Percentiles rank a stretch among this genome's conserved stretches.
phyloP scores from a whole-genome alignment of 345 rosid genomes.

The Dimocarpus longan region DNA sequence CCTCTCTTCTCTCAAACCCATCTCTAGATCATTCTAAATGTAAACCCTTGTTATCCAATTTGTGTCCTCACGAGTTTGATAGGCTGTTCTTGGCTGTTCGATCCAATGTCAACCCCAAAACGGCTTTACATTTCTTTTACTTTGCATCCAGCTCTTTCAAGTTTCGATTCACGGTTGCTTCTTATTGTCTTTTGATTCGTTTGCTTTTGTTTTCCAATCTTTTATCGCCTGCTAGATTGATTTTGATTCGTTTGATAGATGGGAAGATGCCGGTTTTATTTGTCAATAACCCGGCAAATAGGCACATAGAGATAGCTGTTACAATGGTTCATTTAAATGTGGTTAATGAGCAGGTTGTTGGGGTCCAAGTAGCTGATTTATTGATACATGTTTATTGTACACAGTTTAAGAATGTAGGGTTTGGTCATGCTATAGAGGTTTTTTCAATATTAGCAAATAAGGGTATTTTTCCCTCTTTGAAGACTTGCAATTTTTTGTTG shows the following conservation, averaged over 20 bases:
- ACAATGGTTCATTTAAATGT: constrained; percentile 48
- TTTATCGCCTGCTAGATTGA: constrained; percentile 56
- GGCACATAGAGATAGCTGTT: constrained; percentile 48
- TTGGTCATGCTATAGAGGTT: constrained; percentile 49
- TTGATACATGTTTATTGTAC: constrained; percentile 65
- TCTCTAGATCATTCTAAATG: constrained; percentile 57
- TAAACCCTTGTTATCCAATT: constrained; percentile 38
- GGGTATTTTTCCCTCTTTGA: constrained; percentile 62
- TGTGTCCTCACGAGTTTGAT: constrained; percentile 67
- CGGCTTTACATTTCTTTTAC: constrained; percentile 63
- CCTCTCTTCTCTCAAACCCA: constrained; percentile 52
- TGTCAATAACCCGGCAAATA: constrained; percentile 8
- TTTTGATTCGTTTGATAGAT: constrained; percentile 67
- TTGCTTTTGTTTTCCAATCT: constrained; percentile 49
- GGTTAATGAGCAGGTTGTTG: constrained; percentile 28
- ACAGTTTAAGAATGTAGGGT: constrained; percentile 56
- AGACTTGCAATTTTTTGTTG: constrained; percentile 65
- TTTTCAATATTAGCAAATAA: constrained; percentile 47
- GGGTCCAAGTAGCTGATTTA: constrained; percentile 50
- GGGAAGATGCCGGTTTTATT: constrained; percentile 45
- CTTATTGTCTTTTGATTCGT: constrained; percentile 65
- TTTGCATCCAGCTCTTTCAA: constrained; percentile 53
- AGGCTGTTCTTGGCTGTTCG: constrained; percentile 38
- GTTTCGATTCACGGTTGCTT: constrained; percentile 65
- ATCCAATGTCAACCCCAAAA: constrained; percentile 56